Base-by-base conservation (phyloP, 1,284 basidiomycete species). In the Moesziomyces sp. region DNA sequence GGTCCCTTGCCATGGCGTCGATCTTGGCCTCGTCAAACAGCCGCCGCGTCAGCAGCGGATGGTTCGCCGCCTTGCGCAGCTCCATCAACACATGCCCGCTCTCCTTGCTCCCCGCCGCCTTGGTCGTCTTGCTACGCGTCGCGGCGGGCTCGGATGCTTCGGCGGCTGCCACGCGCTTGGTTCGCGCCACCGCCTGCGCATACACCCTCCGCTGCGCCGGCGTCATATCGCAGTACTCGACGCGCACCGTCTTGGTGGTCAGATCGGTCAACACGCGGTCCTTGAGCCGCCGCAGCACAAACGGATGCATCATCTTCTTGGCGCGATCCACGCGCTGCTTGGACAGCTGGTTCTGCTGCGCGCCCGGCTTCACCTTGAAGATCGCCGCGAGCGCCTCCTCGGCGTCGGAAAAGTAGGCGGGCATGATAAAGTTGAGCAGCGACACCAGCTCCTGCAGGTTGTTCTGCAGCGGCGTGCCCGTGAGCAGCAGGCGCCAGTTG, bases 251-350 rank as follows among this genome's bases (percentile, higher is more conserved):
- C 86, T 99, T 99, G 69, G 91, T 90, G 1, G 95, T 94, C 19
- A 99, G 88, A 70, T 97, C 94, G 79, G 91, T 91, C 38, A 99
- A 87, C 1, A 99, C 96, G 89, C 96, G 83, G 7, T 66, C 61
- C 86, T 99, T 99, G 73, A 95, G 89, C 50, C 97, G 89, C 23
- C 97, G 91, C 21, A 99, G 88, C 28, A 99, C 95, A 83, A 99
- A 99, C 0, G 97, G 97, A 18, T 93, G 95, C 91, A 99, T 94
- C 94, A 99, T 97, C 84, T 92, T 94, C 86, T 98, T 97, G 6
- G 97, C 97, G 58, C 96, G 87, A 51, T 93, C 92, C 26, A 97
- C 92, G 48, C 95, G 90, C 83, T 94, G 91, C 82, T 93, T 90
- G 7, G 94, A 92, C 16, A 99, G 89, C 45, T 97, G 84, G 45